phyloP scores from a whole-genome alignment of 1,139 yeast genomes.

The Saccharomycopsis hybrid region DNA sequence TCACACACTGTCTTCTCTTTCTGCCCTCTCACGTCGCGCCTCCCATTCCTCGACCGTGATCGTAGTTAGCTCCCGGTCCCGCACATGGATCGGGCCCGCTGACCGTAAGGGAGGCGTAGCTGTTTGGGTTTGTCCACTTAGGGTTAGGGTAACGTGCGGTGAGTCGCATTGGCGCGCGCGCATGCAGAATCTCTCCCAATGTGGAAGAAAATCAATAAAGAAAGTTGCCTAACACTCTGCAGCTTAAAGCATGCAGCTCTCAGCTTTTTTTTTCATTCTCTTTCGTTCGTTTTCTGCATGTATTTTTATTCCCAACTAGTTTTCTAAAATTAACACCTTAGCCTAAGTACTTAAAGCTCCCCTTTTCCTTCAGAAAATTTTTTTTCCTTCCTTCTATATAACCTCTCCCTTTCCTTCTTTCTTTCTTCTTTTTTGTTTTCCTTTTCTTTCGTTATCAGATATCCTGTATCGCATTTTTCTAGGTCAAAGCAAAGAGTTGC shows the following conservation, averaged over 20 bases:
- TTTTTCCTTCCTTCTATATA: not conserved
- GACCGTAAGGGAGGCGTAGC: not conserved
- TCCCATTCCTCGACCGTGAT: no score
- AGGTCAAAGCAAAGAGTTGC: not conserved
- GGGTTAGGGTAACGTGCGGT: not conserved
- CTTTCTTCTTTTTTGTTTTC: slow-evolving; percentile 4
- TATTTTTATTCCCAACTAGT: not conserved
- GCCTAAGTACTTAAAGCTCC: not conserved
- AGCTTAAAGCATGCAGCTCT: slow-evolving; percentile 1
- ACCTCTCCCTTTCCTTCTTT: not conserved
- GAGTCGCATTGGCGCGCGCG: not conserved
- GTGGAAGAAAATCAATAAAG: slow-evolving; percentile 4
- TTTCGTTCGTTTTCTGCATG: not conserved
- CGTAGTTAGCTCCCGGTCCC: no score
- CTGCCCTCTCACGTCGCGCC: no score
- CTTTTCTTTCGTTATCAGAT: not conserved
- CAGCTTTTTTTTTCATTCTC: slow-evolving; percentile 3
- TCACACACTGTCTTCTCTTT: no score
- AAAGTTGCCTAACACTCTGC: not conserved
- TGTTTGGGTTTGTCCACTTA: not conserved
- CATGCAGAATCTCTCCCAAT: not conserved
- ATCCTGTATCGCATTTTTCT: not conserved
- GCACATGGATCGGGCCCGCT: no score
- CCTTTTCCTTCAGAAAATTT: not conserved
- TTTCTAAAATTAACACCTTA: not conserved